Evolutionary conservation across 1,284 basidiomycete genomes (phyloP).

Genomic region (Sporisorium reilianum): DNA sequence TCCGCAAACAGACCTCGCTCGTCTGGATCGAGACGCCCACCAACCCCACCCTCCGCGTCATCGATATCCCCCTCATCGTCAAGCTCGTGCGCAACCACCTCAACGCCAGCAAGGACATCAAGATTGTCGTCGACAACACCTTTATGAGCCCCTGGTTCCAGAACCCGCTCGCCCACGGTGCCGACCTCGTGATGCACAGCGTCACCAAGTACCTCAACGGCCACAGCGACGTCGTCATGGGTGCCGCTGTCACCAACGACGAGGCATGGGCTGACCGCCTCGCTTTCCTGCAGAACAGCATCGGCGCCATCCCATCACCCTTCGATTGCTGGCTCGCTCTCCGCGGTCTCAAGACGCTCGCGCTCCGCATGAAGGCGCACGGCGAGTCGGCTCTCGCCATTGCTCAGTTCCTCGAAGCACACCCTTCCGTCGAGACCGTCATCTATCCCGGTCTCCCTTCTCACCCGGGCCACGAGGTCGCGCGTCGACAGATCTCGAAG

Average conservation of each 20-base stretch:
- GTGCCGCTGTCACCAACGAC: slow-evolving; percentile 59
- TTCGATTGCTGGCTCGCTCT: slow-evolving; percentile 93
- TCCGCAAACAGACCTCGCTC: slow-evolving; percentile 88
- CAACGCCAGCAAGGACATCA: slow-evolving; percentile 68
- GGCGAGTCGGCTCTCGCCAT: slow-evolving; percentile 84
- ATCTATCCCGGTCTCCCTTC: slow-evolving; percentile 81
- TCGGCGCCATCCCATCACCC: slow-evolving; percentile 86
- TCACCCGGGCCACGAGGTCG: slow-evolving; percentile 58
- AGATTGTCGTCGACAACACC: slow-evolving; percentile 67
- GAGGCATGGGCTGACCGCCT: slow-evolving; percentile 56
- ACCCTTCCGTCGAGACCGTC: slow-evolving; percentile 78
- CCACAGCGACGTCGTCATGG: slow-evolving; percentile 78
- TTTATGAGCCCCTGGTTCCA: slow-evolving; percentile 88
- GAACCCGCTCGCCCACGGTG: slow-evolving; percentile 85
- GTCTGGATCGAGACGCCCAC: slow-evolving; percentile 97
- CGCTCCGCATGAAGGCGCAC: slow-evolving; percentile 79
- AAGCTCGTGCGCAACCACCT: slow-evolving; percentile 79
- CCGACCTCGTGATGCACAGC: slow-evolving; percentile 82
- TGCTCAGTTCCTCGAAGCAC: slow-evolving; percentile 76
- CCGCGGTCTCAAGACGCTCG: slow-evolving; percentile 86
- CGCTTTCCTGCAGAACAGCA: slow-evolving; percentile 90
- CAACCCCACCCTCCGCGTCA: slow-evolving; percentile 90
- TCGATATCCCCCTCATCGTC: slow-evolving; percentile 79
- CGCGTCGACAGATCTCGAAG: slow-evolving; percentile 54
- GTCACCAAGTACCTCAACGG: slow-evolving; percentile 88